Evolutionary conservation across 148 eudicot genomes (phyloP).

Genomic region (Amaranthus hypochondriacus): DNA sequence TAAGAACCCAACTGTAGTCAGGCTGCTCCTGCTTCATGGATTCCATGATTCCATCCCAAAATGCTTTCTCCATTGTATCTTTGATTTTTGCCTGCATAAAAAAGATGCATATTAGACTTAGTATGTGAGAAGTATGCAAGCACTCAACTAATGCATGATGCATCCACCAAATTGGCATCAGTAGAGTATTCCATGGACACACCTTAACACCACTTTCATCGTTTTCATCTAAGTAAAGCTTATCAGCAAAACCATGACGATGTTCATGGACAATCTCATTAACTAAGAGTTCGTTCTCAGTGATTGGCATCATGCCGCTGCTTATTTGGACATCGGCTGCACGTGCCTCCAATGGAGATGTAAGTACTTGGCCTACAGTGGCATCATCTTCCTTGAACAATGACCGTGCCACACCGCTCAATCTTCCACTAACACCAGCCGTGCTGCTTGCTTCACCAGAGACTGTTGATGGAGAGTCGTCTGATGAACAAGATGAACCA

Average conservation of each 20-base stretch:
- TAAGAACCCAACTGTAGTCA: conserved; percentile 65
- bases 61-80: conserved; percentile 84
- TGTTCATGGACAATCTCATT: conserved; percentile 76
- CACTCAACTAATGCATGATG: neutral
- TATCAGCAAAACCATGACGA: conserved; percentile 46
- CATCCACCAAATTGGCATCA: neutral
- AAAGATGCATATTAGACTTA: conserved; percentile 12
- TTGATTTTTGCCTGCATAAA: conserved; percentile 51
- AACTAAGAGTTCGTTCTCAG: conserved; percentile 75
- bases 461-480: conserved; percentile 31
- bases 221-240: conserved; percentile 36
- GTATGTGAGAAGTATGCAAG: neutral
- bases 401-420: conserved; percentile 58
- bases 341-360: conserved; percentile 26
- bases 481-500: conserved; percentile 33
- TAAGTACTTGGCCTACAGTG: conserved; percentile 26
- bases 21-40: conserved; percentile 70
- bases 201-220: conserved; percentile 53
- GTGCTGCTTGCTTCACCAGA: conserved; percentile 30
- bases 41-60: conserved; percentile 82
- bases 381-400: conserved; percentile 49
- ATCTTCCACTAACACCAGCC: conserved; percentile 23
- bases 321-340: conserved; percentile 15
- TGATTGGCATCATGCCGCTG: conserved; percentile 9
- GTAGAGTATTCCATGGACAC: conserved; percentile 8